Base-by-base conservation (phyloP, 129 eudicot genomes). In the Lonicera japonica region DNA sequence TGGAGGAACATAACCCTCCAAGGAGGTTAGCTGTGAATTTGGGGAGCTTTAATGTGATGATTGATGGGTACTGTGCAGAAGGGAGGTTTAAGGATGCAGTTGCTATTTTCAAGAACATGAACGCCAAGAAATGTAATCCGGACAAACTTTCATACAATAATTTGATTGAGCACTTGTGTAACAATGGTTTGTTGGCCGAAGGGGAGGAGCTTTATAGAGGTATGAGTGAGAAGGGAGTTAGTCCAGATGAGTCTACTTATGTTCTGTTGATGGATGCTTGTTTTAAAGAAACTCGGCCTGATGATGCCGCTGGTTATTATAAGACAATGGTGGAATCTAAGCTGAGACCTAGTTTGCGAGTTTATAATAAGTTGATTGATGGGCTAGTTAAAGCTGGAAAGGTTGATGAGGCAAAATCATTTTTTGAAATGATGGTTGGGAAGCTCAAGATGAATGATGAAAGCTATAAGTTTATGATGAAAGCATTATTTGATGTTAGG, bases 31-130 rank as follows among this genome's bases (percentile, higher is more conserved):
- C 70, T 16, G 90, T 91, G 68, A 87, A 91, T 66, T 52, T 87
- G 25, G 98, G 96, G 21, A 91, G 91, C 58, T 91, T 70, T 74
- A 91, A 92, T 71, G 84, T 92, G 59, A 76, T 92, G 77, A 96
- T 82, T 19, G 95, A 92, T 45, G 96, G 96, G 22, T 92, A 84
- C 77, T 92, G 90, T 40, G 79, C 68, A 0, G 76, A 84, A 60
- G 75, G 77, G 67, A 84, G 77, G 62, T 92, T 87, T 23, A 72
- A 54, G 24, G 84, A 82, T 48, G 98, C 98, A 0, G 72, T 91
- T 47, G 84, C 80, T 15, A 78, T 84, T 51, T 91, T 91, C 21
- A 82, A 73, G 56, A 73, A 79, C 20, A 91, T 91, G 96, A 88
- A 75, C 5, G 85, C 80, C 63, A 91, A 74, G 68, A 60, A 94